Conservation (phyloP, 345 rosid species). For the Aethionema arabicum region DNA sequence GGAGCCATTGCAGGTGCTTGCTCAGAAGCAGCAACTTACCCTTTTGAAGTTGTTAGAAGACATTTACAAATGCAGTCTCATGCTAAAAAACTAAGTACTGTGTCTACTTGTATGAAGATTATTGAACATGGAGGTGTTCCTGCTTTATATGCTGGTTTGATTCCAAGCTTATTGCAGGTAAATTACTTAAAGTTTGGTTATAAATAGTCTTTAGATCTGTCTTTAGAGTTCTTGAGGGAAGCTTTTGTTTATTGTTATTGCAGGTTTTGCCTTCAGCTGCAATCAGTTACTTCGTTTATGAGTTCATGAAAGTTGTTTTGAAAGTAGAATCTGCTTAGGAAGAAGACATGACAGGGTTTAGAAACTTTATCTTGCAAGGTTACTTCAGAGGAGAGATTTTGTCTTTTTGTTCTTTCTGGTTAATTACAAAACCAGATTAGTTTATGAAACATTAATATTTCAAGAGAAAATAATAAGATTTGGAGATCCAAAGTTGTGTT, state of each 20-base stretch:
- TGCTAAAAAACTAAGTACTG: conserved; percentile 53
- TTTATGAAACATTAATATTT: conserved; percentile 17
- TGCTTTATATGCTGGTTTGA: conserved; percentile 66
- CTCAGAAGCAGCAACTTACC: conserved; percentile 73
- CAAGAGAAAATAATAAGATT: conserved; percentile 29
- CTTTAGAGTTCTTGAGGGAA: conserved; percentile 4
- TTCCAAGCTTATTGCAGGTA: conserved; percentile 81
- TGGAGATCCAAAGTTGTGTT: conserved; percentile 44
- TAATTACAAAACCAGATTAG: conserved; percentile 6
- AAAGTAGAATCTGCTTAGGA: conserved; percentile 55
- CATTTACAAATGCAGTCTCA: conserved; percentile 67
- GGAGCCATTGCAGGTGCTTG: conserved; percentile 83
- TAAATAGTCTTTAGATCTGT: neutral
- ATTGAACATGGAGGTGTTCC: conserved; percentile 67
- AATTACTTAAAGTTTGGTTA: neutral
- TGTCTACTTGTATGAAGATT: conserved; percentile 58
- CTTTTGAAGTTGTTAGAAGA: conserved; percentile 78
- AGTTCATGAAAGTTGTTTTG: conserved; percentile 81
- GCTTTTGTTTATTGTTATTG: conserved; percentile 25
- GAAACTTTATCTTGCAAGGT: neutral
- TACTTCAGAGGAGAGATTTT: conserved; percentile 13
- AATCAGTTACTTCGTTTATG: conserved; percentile 77
- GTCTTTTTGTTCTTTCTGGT: neutral
- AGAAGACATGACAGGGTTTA: conserved; percentile 14
- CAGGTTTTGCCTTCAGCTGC: conserved; percentile 93